Evolutionary conservation across 2,329 filamentous ascomycete species (phyloP).

Genomic region (Ascosphaera aggregata): DNA sequence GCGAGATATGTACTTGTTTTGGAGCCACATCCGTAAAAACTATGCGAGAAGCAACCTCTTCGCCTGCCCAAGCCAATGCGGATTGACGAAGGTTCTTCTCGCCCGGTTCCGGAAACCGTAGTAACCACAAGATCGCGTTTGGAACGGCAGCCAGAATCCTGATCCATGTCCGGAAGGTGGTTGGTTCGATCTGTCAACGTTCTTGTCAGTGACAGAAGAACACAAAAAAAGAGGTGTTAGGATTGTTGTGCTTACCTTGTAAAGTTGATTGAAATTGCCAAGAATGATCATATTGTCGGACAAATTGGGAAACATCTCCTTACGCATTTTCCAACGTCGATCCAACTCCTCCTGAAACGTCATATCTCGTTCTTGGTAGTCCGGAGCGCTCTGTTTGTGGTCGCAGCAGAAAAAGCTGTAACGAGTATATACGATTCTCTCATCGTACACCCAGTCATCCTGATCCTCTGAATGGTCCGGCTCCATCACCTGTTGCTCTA

Average conservation of each 20-base stretch:
- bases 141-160: slow-evolving; percentile 69
- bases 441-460: slow-evolving; percentile 80
- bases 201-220: neutral
- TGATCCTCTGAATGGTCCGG: slow-evolving; percentile 43
- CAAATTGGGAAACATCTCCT: slow-evolving; percentile 66
- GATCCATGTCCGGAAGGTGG: slow-evolving; percentile 86
- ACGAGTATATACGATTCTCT: slow-evolving; percentile 86
- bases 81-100: slow-evolving; percentile 66
- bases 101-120: slow-evolving; percentile 88
- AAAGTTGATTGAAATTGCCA: slow-evolving; percentile 95
- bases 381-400: slow-evolving; percentile 70
- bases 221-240: neutral
- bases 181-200: slow-evolving; percentile 61
- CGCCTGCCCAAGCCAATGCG: slow-evolving; percentile 60
- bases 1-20: slow-evolving; percentile 80
- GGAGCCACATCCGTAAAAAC: slow-evolving; percentile 93
- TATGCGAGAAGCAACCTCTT: slow-evolving; percentile 64
- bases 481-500: slow-evolving; percentile 43
- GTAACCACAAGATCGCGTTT: slow-evolving; percentile 78
- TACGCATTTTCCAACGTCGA: slow-evolving; percentile 77
- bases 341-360: slow-evolving; percentile 68
- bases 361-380: slow-evolving; percentile 39
- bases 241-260: slow-evolving; percentile 44
- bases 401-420: slow-evolving; percentile 98
- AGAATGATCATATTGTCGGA: slow-evolving; percentile 71